Conservation (phyloP, 208 protist species). For the Leishmania martiniquensis region DNA sequence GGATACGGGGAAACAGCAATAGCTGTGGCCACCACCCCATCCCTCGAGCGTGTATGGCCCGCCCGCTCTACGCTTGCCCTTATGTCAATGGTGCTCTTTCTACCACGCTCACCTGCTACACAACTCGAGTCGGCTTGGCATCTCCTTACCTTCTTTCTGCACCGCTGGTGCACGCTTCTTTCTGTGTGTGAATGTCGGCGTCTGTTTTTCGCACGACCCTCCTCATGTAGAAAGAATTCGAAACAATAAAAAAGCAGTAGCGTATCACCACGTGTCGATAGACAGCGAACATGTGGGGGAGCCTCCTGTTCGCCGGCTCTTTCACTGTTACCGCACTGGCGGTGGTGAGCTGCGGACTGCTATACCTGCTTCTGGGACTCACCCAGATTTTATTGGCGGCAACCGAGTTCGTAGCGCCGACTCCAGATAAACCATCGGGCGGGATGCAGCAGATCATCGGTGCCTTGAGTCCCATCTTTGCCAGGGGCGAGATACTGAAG, state of each 20-base stretch:
- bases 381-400: conserved; percentile 5
- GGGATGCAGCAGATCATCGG: conserved; percentile 6
- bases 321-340: conserved; percentile 22
- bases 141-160: too few species aligned
- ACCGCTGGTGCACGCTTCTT: neutral
- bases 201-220: too few species aligned
- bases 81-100: neutral
- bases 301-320: conserved; percentile 8
- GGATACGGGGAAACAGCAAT: neutral
- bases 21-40: neutral
- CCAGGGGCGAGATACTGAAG: conserved; percentile 9
- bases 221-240: too few species aligned
- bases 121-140: neutral
- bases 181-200: neutral
- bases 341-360: conserved; percentile 2
- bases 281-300: neutral
- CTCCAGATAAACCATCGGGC: neutral
- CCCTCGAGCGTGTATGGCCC: neutral
- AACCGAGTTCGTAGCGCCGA: neutral
- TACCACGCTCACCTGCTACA: neutral
- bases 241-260: too few species aligned
- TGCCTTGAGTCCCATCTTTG: neutral
- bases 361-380: conserved; percentile 18
- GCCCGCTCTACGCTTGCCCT: neutral
- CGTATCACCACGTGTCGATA: neutral